Conservation (phyloP, 2,329 filamentous ascomycete genomes). For the Cercospora beticola region DNA sequence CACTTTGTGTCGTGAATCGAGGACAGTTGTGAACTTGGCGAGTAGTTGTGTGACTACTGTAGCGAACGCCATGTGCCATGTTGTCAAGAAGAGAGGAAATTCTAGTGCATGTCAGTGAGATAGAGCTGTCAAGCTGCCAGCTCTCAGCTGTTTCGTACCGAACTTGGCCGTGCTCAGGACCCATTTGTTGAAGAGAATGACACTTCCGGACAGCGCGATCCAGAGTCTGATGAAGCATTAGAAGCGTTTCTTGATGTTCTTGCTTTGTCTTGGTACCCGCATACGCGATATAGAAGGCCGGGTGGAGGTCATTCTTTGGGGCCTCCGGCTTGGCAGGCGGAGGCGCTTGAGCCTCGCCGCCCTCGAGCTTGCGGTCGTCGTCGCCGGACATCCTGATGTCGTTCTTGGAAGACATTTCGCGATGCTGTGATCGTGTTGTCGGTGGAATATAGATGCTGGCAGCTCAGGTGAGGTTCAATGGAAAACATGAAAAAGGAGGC, state of each 20-base stretch:
- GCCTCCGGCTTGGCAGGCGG: slow-evolving; percentile 61
- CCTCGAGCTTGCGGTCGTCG: slow-evolving; percentile 59
- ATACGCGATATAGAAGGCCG: slow-evolving; percentile 76
- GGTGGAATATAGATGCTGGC: neutral
- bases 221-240: slow-evolving; percentile 50
- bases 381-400: slow-evolving; percentile 84
- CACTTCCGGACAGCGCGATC: slow-evolving; percentile 88
- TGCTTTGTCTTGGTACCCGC: slow-evolving; percentile 29
- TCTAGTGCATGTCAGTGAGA: slow-evolving; percentile 41
- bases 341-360: slow-evolving; percentile 59
- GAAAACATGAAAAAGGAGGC: neutral
- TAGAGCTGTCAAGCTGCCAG: neutral
- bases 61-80: slow-evolving; percentile 93
- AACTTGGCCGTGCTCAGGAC: slow-evolving; percentile 84
- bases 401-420: slow-evolving; percentile 47
- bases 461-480: neutral
- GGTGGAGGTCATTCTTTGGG: slow-evolving; percentile 67
- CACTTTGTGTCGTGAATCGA: slow-evolving; percentile 92
- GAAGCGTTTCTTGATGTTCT: slow-evolving; percentile 37
- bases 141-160: slow-evolving; percentile 26
- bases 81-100: slow-evolving; percentile 73
- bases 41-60: slow-evolving; percentile 92
- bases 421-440: neutral
- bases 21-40: slow-evolving; percentile 81
- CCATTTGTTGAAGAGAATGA: slow-evolving; percentile 99